Base-by-base conservation (phyloP, 306 rosid species). In the Ochetophila trinervis region DNA sequence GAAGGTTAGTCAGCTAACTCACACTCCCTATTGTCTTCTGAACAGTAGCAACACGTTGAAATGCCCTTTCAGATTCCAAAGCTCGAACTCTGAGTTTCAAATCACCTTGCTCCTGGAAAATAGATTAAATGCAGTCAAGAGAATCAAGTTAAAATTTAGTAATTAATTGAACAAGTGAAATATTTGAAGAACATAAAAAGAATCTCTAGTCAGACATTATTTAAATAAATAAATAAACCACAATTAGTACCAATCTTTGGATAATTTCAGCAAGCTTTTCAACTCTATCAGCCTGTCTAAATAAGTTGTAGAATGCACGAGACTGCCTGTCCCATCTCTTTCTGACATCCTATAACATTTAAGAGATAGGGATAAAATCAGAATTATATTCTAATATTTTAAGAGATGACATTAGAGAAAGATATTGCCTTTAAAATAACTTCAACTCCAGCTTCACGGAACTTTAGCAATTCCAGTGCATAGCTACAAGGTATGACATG, bases 391-490 rank as follows among this genome's bases (percentile, higher is more conserved):
- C 68, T 61, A 51, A 60, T 18, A 53, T 67, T 40, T 54, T 66
- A 76, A 35, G 42, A 27, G 63, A 57, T 69, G 52, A 63, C 53
- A 72, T 23, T 54, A 68, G 30, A 40, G 12, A 60, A 55, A 63
- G 50, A 71, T 48, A 53, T 63, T 83, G 71, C 99, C 97, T 94
- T 90, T 67, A 90, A 45, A 74, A 84, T 8, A 78, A 94, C 99
- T 86, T 94, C 97, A 71, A 88, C 91, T 66, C 99, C 99, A 44
- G 90, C 97, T 86, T 94, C 97, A 69, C 96, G 96, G 75, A 94
- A 94, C 67, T 57, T 90, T 52, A 94, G 72, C 84, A 94, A 84
- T 82, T 94, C 99, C 87, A 94, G 59, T 37, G 99, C 99, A 77
- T 94, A 94, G 68, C 99, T 94, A 74, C 77, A 86, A 54, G 76